Base-by-base conservation (phyloP, 2,329 filamentous ascomycete species). In the Penicillium sclerotiorum region DNA sequence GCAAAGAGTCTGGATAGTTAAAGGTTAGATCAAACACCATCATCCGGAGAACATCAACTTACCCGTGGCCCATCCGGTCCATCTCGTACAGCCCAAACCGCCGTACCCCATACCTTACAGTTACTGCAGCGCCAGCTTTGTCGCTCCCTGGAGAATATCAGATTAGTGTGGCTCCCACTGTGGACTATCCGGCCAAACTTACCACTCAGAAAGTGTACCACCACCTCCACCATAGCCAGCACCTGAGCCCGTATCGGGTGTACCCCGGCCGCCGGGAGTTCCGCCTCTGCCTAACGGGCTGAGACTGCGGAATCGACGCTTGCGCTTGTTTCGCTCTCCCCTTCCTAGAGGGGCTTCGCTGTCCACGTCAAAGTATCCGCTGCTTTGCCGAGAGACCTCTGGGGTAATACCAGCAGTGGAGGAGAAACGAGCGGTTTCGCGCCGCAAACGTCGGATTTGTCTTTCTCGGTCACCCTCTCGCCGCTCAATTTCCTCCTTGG, bases 401-500 rank as follows among this genome's bases (percentile, higher is more conserved):
- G 89, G 87, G 4, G 87, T 77, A 79, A 95, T 90, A 50, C 89
- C 89, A 1, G 89, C 82, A 18, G 88, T 94, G 37, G 89, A 93
- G 50, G 89, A 94, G 69, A 97, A 96, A 21, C 91, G 83, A 1
- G 93, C 93, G 8, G 93, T 97, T 71, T 99, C 94, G 66, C 94
- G 82, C 48, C 94, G 83, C 55, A 96, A 75, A 51, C 94, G 82
- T 50, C 94, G 82, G 32, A 96, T 88, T 71, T 97, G 90, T 47
- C 94, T 81, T 72, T 99, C 94, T 35, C 94, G 83, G 67, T 99
- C 94, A 44, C 90, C 90, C 71, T 99, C 94, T 22, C 94, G 84
- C 75, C 95, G 95, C 73, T 99, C 94, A 46, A 99, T 97, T 66
- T 99, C 94, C 62, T 99, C 94, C 62, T 96, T 95, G 32, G 87